These are phyloP conservation scores for Fusarium piperis DNA, from an alignment of 2,329 filamentous ascomycete genomes.

Conservation along the genomic window DNA sequence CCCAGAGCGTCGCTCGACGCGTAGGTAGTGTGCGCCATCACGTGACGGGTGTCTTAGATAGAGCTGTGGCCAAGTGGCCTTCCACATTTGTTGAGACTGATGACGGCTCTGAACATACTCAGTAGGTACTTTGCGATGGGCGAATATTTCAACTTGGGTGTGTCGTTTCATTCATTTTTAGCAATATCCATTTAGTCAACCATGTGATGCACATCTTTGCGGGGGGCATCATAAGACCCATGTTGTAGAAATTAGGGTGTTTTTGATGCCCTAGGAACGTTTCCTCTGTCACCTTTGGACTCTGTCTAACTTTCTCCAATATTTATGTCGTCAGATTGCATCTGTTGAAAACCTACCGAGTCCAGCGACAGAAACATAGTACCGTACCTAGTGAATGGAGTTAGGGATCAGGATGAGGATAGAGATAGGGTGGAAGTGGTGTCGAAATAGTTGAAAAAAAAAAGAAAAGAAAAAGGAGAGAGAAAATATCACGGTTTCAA, in stretches of 20 bases:
- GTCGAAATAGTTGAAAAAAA: no score
- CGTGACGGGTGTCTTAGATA: neutral
- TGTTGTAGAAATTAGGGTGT: no score
- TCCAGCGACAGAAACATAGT: neutral
- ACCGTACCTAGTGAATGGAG: rapidly evolving
- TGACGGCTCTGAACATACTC: neutral
- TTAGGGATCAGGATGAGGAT: neutral
- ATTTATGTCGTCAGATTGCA: neutral
- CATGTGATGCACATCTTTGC: no score
- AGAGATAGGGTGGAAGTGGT: no score
- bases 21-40: neutral
- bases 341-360: neutral
- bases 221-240: no score
- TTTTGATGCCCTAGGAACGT: no score
- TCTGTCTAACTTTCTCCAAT: neutral
- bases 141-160: neutral
- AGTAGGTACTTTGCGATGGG: neutral
- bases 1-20: neutral
- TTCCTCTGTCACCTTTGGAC: no score
- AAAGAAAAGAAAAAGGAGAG: no score
- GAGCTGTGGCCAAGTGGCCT: no score
- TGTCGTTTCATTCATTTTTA: neutral
- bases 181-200: neutral
- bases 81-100: neutral
- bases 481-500: no score